Evolutionary conservation across 2,329 filamentous ascomycete species (phyloP).

Genomic region (Neospermospora avenae): DNA sequence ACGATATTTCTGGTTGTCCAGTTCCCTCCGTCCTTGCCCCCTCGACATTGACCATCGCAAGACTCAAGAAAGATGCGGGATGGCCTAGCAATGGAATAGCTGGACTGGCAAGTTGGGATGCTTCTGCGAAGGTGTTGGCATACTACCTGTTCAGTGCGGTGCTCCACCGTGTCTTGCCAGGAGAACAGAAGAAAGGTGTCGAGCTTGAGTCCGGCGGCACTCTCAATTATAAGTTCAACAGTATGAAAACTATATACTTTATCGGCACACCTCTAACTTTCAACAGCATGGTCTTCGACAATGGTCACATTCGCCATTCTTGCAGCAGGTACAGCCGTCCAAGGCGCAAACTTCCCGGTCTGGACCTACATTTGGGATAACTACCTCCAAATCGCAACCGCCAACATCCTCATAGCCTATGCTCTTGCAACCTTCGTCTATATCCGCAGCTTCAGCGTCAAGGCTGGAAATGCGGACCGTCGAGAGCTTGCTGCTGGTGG

Average conservation of each 20-base stretch:
- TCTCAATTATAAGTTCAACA: conserved; percentile 80
- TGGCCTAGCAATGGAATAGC: conserved; percentile 72
- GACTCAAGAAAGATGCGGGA: conserved; percentile 75
- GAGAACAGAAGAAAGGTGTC: conserved; percentile 66
- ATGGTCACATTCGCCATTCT: conserved; percentile 68
- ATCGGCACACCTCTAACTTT: conserved; percentile 15
- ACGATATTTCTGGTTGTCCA: conserved; percentile 89
- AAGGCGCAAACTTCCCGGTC: conserved; percentile 78
- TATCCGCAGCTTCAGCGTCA: conserved; percentile 75
- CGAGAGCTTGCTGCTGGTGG: conserved; percentile 82
- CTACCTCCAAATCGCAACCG: conserved; percentile 79
- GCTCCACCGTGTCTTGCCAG: conserved; percentile 75
- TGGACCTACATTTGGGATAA: conserved; percentile 95
- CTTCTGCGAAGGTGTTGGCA: conserved; percentile 65
- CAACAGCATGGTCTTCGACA: conserved; percentile 69
- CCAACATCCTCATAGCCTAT: conserved; percentile 76
- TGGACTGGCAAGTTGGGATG: conserved; percentile 68
- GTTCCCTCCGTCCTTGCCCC: conserved; percentile 76
- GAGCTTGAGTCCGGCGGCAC: conserved; percentile 67
- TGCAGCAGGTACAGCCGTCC: conserved; percentile 68
- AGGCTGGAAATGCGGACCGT: conserved; percentile 65
- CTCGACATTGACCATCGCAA: conserved; percentile 64
- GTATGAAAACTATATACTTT: conserved; percentile 40
- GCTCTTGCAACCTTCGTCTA: conserved; percentile 76
- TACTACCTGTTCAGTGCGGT: conserved; percentile 77